Conservation (phyloP, 768 basidiomycete species). For the Terana coerulea region DNA sequence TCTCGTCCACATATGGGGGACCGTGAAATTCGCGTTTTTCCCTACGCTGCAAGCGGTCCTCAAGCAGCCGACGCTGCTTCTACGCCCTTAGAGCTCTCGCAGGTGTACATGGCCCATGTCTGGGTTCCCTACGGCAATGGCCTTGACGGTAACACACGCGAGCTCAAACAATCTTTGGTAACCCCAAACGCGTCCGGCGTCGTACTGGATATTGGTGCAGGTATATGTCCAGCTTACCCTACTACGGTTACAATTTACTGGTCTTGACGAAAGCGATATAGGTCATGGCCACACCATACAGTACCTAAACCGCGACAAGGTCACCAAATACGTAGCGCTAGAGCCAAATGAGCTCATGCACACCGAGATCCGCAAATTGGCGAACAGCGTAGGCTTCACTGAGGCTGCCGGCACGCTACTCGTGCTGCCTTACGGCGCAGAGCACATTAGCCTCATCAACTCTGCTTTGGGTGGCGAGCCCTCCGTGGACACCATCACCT, state of each 20-base stretch:
- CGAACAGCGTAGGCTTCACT: conserved; percentile 46
- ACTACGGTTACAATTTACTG: not conserved
- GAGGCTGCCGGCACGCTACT: conserved; percentile 51
- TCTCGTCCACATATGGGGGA: conserved; percentile 39
- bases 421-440: conserved; percentile 61
- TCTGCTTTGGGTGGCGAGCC: conserved; percentile 33
- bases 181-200: conserved; percentile 52
- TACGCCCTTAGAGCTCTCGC: conserved; percentile 45
- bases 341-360: conserved; percentile 74
- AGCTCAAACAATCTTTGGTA: conserved; percentile 46
- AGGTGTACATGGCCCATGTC: conserved; percentile 53
- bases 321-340: conserved; percentile 68
- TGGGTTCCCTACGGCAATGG: conserved; percentile 50
- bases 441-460: conserved; percentile 49
- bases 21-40: conserved; percentile 33
- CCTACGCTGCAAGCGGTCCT: conserved; percentile 45
- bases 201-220: conserved; percentile 68
- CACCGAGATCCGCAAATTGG: conserved; percentile 42
- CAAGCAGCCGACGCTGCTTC: conserved; percentile 39
- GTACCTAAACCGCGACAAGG: conserved; percentile 52
- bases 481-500: conserved; percentile 57
- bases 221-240: conserved; percentile 37
- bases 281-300: conserved; percentile 60
- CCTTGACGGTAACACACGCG: conserved; percentile 39
- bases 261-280: conserved; percentile 19